Evolutionary conservation across 2,329 filamentous ascomycete species (phyloP).

Genomic region (Aspergillus fischeri): DNA sequence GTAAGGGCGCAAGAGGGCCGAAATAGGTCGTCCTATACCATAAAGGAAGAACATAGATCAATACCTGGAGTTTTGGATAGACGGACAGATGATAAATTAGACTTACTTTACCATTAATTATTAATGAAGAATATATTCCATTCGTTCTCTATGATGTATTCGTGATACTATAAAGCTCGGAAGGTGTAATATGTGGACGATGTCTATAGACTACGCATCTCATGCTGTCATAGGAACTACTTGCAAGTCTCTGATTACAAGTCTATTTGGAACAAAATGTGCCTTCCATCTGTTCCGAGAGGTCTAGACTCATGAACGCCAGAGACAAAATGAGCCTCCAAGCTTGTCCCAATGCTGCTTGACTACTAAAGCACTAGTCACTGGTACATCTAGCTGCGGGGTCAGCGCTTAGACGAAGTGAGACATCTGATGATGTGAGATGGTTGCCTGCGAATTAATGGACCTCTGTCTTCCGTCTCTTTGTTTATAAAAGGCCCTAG

Average conservation of each 20-base stretch:
- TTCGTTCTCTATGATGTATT: not conserved
- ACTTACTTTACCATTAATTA: not conserved
- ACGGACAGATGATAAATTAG: not conserved
- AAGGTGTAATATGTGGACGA: too few species aligned
- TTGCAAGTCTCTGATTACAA: too few species aligned
- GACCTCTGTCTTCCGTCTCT: not conserved
- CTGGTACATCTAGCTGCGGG: not conserved
- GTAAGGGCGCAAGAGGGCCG: not conserved
- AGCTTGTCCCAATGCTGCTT: not conserved
- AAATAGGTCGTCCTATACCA: not conserved
- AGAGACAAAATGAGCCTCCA: not conserved
- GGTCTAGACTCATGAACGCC: not conserved
- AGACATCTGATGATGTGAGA: too few species aligned
- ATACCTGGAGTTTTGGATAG: not conserved
- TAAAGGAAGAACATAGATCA: not conserved
- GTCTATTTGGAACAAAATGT: too few species aligned
- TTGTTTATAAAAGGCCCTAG: not conserved
- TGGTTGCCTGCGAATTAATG: not conserved
- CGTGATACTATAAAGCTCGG: not conserved
- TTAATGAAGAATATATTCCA: too few species aligned
- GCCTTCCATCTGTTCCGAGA: too few species aligned
- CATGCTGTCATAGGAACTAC: too few species aligned
- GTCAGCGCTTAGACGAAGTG: not conserved
- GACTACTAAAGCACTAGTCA: too few species aligned
- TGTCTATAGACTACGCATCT: too few species aligned